A percentile compares a stretch with the other conserved stretches of the same genome.
phyloP scores from a whole-genome alignment of 2,329 filamentous ascomycete species.

The Alternaria solani region DNA sequence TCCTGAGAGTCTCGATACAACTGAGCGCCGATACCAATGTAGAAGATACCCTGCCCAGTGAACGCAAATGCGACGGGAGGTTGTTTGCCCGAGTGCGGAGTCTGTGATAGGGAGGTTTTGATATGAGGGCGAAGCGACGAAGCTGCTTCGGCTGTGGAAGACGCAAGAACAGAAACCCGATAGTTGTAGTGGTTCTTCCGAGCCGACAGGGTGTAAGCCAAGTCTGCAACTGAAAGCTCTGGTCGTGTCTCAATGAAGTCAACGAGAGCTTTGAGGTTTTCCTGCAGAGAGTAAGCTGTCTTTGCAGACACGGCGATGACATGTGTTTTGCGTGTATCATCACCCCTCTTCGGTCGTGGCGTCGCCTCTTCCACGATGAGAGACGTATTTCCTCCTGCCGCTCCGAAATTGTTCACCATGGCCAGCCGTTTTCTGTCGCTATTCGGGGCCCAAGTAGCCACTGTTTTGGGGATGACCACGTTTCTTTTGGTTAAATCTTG shows the following conservation, averaged over 20 bases:
- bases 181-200: background rate
- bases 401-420: slow-evolving; percentile 34
- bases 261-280: background rate
- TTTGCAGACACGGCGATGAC: background rate
- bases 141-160: background rate
- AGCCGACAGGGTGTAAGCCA: background rate
- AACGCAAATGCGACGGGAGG: background rate
- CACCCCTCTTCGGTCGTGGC: background rate
- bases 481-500: background rate
- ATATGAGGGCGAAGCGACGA: background rate
- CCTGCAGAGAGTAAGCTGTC: background rate
- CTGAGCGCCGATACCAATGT: background rate
- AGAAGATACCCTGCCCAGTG: background rate
- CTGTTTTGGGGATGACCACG: background rate
- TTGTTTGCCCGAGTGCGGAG: background rate
- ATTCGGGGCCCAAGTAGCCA: background rate
- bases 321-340: background rate
- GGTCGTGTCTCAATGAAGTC: background rate
- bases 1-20: background rate
- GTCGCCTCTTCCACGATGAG: slow-evolving; percentile 36
- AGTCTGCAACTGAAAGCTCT: background rate
- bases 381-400: slow-evolving; percentile 49
- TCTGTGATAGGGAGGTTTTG: background rate
- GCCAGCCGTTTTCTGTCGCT: background rate
- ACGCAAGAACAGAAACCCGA: background rate